Percentiles rank a stretch among this genome's conserved stretches.
Evolutionary conservation across 2,329 filamentous ascomycete genomes (phyloP).

Genomic region (Exophiala bonariae): DNA sequence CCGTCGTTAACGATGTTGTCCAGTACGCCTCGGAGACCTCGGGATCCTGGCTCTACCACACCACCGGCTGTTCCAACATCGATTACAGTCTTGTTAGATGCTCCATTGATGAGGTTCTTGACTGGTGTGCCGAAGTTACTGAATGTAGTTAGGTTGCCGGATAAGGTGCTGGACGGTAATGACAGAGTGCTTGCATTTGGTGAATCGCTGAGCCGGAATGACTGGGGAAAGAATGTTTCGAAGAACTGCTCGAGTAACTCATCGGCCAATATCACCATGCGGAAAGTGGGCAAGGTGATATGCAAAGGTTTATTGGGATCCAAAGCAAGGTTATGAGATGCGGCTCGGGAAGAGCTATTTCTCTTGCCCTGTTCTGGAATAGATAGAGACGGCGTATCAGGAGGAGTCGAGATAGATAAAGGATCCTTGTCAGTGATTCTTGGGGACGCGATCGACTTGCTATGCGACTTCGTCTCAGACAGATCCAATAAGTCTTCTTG

Average conservation of each 20-base stretch:
- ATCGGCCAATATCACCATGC: constrained; percentile 96
- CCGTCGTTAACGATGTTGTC: constrained; percentile 98
- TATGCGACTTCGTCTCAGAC: constrained; percentile 35
- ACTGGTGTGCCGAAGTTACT: constrained; percentile 63
- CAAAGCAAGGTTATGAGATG: constrained; percentile 80
- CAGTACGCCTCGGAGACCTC: constrained; percentile 85
- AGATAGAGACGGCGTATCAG: constrained; percentile 14
- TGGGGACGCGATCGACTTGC: constrained; percentile 26
- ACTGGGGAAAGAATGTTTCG: constrained; percentile 89
- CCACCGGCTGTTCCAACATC: constrained; percentile 51
- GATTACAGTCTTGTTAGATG: constrained; percentile 32
- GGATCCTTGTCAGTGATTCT: constrained; percentile 23
- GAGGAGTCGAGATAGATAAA: constrained; percentile 23
- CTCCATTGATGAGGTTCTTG: constrained; percentile 40
- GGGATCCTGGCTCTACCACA: constrained; percentile 64
- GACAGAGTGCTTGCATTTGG: constrained; percentile 46
- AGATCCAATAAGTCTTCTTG: constrained; percentile 45
- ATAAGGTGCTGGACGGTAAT: constrained; percentile 42
- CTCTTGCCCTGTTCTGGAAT: constrained; percentile 3
- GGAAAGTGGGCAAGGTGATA: constrained; percentile 95
- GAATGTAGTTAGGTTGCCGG: constrained; percentile 81
- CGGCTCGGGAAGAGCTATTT: constrained; percentile 40
- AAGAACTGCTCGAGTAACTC: constrained; percentile 97
- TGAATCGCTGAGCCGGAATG: constrained; percentile 80
- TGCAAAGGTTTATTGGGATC: constrained; percentile 91